These are phyloP conservation scores for Gossypium raimondii DNA, from an alignment of 345 rosid genomes.

Conservation along the genomic window DNA sequence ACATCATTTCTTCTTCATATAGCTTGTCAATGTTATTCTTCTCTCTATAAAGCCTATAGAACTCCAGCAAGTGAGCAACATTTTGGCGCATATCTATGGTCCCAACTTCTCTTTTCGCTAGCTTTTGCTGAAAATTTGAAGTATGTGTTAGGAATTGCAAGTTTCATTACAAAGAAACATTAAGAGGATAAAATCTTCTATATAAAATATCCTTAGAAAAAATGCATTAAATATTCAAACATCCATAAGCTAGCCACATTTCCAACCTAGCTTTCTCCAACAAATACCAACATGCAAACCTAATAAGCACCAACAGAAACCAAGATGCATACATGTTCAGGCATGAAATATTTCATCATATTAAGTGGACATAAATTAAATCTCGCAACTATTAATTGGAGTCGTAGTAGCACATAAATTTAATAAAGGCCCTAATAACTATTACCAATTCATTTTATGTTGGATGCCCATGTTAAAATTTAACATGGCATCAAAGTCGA, in stretches of 20 bases:
- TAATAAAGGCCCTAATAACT: background rate
- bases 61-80: constrained; percentile 70
- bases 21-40: constrained; percentile 68
- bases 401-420: background rate
- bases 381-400: background rate
- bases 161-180: background rate
- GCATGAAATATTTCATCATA: constrained; percentile 7
- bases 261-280: background rate
- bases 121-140: constrained; percentile 76
- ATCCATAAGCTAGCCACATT: background rate
- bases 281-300: background rate
- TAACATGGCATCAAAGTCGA: too few relatives aligned
- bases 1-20: constrained; percentile 71
- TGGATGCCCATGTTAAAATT: too few relatives aligned
- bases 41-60: constrained; percentile 77
- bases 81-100: constrained; percentile 86
- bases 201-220: background rate
- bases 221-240: background rate
- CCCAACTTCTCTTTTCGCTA: constrained; percentile 87
- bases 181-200: background rate
- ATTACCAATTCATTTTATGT: too few relatives aligned
- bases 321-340: background rate
- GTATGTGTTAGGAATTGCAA: constrained; percentile 9
- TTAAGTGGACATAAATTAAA: background rate
- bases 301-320: background rate